Evolutionary conservation across 371 early-diverging fungal species (phyloP).

Genomic region (Blyttiomyces sp.): DNA sequence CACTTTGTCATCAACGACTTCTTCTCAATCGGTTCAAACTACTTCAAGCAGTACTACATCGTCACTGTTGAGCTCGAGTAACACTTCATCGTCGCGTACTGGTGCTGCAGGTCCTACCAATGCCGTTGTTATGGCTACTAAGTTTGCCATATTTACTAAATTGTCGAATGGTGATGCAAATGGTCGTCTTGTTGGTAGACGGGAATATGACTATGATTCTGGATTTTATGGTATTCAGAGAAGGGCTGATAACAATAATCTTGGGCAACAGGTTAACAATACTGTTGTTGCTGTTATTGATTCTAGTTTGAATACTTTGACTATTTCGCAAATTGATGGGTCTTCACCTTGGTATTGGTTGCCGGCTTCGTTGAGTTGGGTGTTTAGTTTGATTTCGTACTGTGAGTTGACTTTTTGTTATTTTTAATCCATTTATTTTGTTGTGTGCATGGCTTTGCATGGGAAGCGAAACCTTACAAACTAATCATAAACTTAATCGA

Average conservation of each 20-base stretch:
- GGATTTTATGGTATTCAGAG: too few species aligned
- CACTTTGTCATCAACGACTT: too few species aligned
- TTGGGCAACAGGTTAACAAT: too few species aligned
- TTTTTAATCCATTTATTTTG: background rate
- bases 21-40: too few species aligned
- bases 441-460: background rate
- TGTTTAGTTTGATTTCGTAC: conserved; percentile 20
- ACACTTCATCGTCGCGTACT: background rate
- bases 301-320: background rate
- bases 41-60: too few species aligned
- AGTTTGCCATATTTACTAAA: too few species aligned
- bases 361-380: conserved; percentile 22
- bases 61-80: background rate
- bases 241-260: too few species aligned
- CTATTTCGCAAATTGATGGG: conserved; percentile 18
- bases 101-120: conserved; percentile 3
- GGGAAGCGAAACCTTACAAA: background rate
- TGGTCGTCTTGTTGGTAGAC: too few species aligned
- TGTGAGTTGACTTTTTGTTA: background rate
- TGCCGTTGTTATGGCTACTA: background rate
- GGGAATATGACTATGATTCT: too few species aligned
- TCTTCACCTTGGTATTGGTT: conserved; percentile 17
- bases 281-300: conserved; percentile 11
- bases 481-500: background rate
- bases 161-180: too few species aligned